Evolutionary conservation across 805 yeast species (phyloP), one percentile per base, ranked within the genome.

Genomic region (Starmerella cellae): DNA sequence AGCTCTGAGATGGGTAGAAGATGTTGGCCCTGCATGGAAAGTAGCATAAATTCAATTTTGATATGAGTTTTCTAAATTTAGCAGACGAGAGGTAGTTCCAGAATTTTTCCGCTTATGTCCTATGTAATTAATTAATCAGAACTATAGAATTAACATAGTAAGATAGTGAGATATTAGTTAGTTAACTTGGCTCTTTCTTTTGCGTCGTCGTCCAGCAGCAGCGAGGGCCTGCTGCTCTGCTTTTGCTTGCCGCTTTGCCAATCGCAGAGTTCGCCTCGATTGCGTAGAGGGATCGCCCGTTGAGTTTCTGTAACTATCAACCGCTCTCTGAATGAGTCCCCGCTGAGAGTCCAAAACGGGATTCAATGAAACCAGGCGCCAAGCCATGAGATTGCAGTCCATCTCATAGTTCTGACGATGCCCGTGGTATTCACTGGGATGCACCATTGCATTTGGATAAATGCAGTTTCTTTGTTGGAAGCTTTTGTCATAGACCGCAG

Each of bases 241-340:
- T n/a, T n/a, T 6, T 29, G n/a, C 17, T 14, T 10, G 11, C 16
- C 35, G 17, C 21, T 31, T 31, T 10, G 21, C 35, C 19, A 16
- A 14, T 6, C 35, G 35, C 14, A 17, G 55, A 10, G 68, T 71
- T 32, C 73, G 58, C 35, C 74, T 63, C n/a, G 66, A 60, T 38
- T 71, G 57, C 36, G 62, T 54, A 3, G 59, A 55, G 16, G 61
- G 60, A 41, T 69, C 70, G 8, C 58, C 53, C 47, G 69, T 60
- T 4, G 72, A 63, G 52, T 70, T 70, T 48, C 75, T 60, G 72
- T 72, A 71, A 5, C 67, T 59, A 45, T 70, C 75, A 14, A 70
- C 75, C 1, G 75, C 74, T 24, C 74, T 59, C 49, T 70, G 75
- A 14, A 69, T 62, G 14, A 71, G 53, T 1, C 75, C 75, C 22